Base-by-base conservation (phyloP, 2,329 filamentous ascomycete genomes). In the Hypocreales sp. region DNA sequence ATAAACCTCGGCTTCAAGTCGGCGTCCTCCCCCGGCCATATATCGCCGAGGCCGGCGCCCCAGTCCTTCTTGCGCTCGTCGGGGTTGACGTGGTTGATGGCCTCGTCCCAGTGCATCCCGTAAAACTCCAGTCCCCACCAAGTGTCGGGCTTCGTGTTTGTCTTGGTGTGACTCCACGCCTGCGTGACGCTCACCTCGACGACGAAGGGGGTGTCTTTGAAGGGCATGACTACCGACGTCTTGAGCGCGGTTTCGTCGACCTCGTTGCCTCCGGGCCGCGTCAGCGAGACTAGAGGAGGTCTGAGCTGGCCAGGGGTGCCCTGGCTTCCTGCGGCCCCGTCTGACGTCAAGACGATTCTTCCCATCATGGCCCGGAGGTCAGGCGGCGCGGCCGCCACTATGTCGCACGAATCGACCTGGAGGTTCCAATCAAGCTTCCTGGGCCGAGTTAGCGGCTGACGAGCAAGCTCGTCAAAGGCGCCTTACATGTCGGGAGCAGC, bases 31-130 rank as follows among this genome's bases (percentile, higher is more conserved):
- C 48, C 47, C n/a, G 34, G 31, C 52, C 51, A 55, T 12, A 55
- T 36, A 24, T 45, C 32, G 16, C 34, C 35, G 21, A 52, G 35
- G 11, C 32, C 36, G 13, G 38, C 28, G 8, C 47, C 50, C 44
- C 46, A 52, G 16, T 50, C 41, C 26, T 42, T 51, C 9, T 39
- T 40, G 10, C 32, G 31, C 8, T 37, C 38, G 12, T 35, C 38
- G 11, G 35, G 31, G 10, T 30, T 42, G 14, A 34, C 28, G 23
- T 44, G 34, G 25, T 52, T 52, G 19, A 53, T 38, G 20, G 39
- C 44, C 25, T 49, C 50, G n/a, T 53, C 50, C 53, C 53, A 56
- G 24, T 53, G 43, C 24, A 35, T 32, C 10, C 44, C 50, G 32
- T 46, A 48, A 11, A 54, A 26, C 19, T 51, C 45, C 13, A 55